Percentiles rank a stretch among this genome's conserved stretches.
These are phyloP conservation scores for Calamus simplicifolius DNA, from an alignment of 176 grass and related monocot species.

Conservation along the genomic window DNA sequence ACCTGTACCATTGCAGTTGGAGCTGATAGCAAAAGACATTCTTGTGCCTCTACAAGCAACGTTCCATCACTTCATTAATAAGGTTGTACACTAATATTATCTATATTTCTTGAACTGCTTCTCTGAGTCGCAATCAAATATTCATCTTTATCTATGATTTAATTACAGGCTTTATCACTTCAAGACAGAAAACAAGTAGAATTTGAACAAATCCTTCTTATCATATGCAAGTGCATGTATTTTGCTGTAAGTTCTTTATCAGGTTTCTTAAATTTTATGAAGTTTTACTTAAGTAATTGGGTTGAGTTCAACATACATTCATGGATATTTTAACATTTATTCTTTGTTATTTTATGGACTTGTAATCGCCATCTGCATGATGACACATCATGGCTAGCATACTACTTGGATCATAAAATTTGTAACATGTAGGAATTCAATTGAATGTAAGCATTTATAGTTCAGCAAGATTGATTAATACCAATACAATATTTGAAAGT, in stretches of 20 bases:
- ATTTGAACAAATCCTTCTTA: constrained; percentile 66
- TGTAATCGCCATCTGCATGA: too few species aligned
- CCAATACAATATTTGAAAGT: too few species aligned
- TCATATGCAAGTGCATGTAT: constrained; percentile 91
- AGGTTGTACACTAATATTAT: constrained; percentile 37
- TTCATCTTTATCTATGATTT: constrained; percentile 16
- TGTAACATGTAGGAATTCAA: too few species aligned
- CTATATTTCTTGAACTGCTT: constrained; percentile 7
- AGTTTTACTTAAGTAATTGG: too few species aligned
- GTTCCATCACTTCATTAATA: constrained; percentile 64
- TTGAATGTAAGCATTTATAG: too few species aligned
- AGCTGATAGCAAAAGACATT: constrained; percentile 76
- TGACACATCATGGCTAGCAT: too few species aligned
- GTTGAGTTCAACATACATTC: too few species aligned
- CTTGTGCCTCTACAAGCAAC: constrained; percentile 75
- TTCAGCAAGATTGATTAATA: too few species aligned
- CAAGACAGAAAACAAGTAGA: constrained; percentile 29
- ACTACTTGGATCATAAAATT: too few species aligned
- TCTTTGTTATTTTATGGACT: too few species aligned
- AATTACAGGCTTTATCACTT: constrained; percentile 47
- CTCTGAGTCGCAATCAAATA: constrained; percentile 13
- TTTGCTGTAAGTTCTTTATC: constrained; percentile 53
- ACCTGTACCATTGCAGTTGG: constrained; percentile 70
- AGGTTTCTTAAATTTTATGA: neutral
- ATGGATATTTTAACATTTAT: too few species aligned